These are phyloP conservation scores for Picea glauca DNA, from an alignment of 75 land plant species.

Conservation along the genomic window DNA sequence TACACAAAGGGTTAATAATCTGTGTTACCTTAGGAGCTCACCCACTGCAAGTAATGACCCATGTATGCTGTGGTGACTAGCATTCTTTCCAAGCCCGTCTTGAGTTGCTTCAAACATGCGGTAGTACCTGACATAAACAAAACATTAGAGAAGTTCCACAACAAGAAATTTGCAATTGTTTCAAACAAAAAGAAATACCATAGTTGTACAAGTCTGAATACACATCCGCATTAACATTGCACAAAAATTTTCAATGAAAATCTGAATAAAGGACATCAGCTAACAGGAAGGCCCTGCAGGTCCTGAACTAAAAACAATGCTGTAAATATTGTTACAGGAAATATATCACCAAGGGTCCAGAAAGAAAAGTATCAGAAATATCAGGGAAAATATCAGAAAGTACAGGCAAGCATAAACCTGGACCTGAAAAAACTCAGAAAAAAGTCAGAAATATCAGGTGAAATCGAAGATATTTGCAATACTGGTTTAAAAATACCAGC, in stretches of 20 bases:
- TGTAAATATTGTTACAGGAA: too few species aligned
- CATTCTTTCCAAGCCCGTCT: conserved; percentile 95
- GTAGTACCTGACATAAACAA: conserved; percentile 66
- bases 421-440: too few species aligned
- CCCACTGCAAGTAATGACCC: conserved; percentile 99
- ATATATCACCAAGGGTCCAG: too few species aligned
- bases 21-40: conserved; percentile 81
- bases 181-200: not conserved
- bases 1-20: not conserved
- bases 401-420: too few species aligned
- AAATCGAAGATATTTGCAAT: too few species aligned
- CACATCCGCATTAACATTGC: conserved; percentile 5
- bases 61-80: conserved; percentile 96
- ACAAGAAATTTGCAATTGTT: not conserved
- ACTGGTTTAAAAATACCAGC: too few species aligned
- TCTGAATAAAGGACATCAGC: not conserved
- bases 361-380: too few species aligned
- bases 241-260: conserved; percentile 1
- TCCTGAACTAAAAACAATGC: too few species aligned
- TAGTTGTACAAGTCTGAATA: not conserved
- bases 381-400: too few species aligned
- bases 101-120: conserved; percentile 99
- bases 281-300: not conserved
- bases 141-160: not conserved
- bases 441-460: too few species aligned